These are phyloP conservation scores for Trebouxiophyceae sp. DNA, from an alignment of 163 green algal genomes.

Conservation along the genomic window DNA sequence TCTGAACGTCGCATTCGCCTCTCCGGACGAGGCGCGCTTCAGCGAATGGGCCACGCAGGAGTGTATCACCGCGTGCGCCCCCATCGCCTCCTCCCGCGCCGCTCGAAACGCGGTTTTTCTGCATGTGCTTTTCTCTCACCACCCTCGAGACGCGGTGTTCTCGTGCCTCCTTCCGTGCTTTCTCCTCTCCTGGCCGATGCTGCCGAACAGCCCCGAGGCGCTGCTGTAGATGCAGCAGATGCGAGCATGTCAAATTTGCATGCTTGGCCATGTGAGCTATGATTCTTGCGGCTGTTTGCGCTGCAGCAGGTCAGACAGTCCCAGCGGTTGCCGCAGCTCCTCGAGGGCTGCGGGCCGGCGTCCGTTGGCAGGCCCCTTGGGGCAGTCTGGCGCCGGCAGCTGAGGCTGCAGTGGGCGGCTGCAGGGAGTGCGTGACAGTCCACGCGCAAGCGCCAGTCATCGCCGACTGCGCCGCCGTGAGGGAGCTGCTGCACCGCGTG, in stretches of 20 bases:
- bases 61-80: conserved; percentile 35
- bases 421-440: conserved; percentile 61
- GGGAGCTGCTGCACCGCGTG: conserved; percentile 19
- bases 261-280: no score
- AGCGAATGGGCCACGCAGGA: conserved; percentile 33
- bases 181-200: no score
- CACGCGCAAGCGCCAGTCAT: conserved; percentile 50
- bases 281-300: no score
- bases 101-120: neutral
- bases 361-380: neutral
- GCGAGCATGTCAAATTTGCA: neutral
- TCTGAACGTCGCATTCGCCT: conserved; percentile 37
- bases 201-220: no score
- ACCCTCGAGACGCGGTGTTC: neutral
- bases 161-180: no score
- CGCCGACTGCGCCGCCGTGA: conserved; percentile 35
- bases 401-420: conserved; percentile 4
- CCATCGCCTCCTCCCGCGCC: neutral
- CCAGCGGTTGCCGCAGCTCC: neutral
- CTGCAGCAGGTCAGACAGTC: no score
- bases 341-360: neutral
- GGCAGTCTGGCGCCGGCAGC: neutral
- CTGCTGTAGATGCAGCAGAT: neutral
- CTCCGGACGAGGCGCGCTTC: conserved; percentile 24
- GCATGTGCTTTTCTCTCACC: neutral